Percentiles rank a stretch among this genome's conserved stretches.
These are phyloP conservation scores for Lavandula angustifolia DNA, from an alignment of 257 asterid species.

Conservation along the genomic window DNA sequence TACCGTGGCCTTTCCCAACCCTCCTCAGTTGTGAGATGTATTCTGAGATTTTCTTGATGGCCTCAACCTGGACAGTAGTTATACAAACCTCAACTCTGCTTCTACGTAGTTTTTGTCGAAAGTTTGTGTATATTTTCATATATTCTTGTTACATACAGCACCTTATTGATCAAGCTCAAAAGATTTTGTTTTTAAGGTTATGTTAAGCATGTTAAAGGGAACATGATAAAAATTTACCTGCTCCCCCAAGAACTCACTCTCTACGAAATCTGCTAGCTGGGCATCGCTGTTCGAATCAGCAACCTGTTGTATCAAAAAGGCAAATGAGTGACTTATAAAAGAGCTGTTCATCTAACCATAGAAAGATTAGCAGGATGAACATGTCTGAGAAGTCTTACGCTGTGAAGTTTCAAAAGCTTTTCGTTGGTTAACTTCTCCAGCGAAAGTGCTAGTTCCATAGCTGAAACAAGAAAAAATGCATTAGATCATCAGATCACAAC, in stretches of 20 bases:
- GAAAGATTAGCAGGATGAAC: not conserved
- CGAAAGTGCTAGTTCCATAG: constrained; percentile 77
- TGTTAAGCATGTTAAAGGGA: too few species aligned
- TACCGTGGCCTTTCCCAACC: constrained; percentile 95
- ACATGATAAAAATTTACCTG: constrained; percentile 47
- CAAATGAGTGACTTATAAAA: constrained; percentile 26
- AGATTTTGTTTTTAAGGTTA: too few species aligned
- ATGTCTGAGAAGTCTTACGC: constrained; percentile 42
- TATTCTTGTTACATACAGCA: too few species aligned
- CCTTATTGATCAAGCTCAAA: too few species aligned
- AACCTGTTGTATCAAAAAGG: constrained; percentile 42
- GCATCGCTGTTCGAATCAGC: constrained; percentile 64
- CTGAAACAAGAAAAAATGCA: constrained; percentile 42
- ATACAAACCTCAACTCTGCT: not conserved
- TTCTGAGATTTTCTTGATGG: constrained; percentile 69
- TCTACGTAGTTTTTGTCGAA: not conserved
- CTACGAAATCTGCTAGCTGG: constrained; percentile 66
- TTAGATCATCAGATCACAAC: constrained; percentile 13
- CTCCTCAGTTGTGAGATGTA: constrained; percentile 78
- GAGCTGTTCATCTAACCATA: not conserved
- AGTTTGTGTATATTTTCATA: not conserved
- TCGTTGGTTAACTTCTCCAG: constrained; percentile 69
- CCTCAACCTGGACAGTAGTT: constrained; percentile 52
- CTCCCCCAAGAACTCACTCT: constrained; percentile 65
- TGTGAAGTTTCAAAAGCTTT: constrained; percentile 59